Percentiles rank a stretch among this genome's conserved stretches.
These are phyloP conservation scores for Clavispora vitiphila DNA, from an alignment of 805 yeast species.

Conservation along the genomic window DNA sequence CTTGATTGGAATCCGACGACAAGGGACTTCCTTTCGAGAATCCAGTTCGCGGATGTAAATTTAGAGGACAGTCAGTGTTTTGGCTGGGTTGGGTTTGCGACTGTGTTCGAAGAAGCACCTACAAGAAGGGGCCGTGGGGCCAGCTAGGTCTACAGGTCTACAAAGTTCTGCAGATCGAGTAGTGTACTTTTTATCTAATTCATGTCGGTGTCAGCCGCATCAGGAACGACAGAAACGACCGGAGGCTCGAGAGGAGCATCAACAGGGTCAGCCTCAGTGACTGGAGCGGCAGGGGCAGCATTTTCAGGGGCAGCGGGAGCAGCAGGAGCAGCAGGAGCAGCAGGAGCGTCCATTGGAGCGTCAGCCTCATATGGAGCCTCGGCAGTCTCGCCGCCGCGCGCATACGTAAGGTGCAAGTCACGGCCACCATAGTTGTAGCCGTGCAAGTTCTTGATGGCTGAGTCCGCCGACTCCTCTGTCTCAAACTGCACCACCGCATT, in stretches of 20 bases:
- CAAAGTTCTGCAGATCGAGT: too few relatives aligned
- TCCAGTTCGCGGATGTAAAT: too few relatives aligned
- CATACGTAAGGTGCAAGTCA: conserved; percentile 64
- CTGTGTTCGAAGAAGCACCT: too few relatives aligned
- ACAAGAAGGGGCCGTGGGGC: too few relatives aligned
- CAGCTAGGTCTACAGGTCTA: too few relatives aligned
- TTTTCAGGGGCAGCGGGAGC: too few relatives aligned
- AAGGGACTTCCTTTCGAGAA: too few relatives aligned
- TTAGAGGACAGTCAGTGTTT: too few relatives aligned
- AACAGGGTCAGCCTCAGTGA: not conserved
- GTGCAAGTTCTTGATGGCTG: conserved; percentile 69
- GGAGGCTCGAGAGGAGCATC: not conserved
- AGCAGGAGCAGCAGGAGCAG: not conserved
- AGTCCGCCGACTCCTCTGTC: conserved; percentile 60
- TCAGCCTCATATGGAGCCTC: conserved; percentile 4
- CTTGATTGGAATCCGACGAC: too few relatives aligned
- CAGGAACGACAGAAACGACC: not conserved
- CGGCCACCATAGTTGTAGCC: conserved; percentile 84
- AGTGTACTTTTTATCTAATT: not conserved
- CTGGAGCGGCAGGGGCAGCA: too few relatives aligned
- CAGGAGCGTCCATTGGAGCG: conserved; percentile 1
- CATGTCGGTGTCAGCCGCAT: not conserved
- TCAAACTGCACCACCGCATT: conserved; percentile 80
- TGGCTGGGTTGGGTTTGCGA: too few relatives aligned
- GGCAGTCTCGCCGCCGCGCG: conserved; percentile 20